Base-by-base conservation (phyloP, 768 basidiomycete species). In the Mycena capillaripes region DNA sequence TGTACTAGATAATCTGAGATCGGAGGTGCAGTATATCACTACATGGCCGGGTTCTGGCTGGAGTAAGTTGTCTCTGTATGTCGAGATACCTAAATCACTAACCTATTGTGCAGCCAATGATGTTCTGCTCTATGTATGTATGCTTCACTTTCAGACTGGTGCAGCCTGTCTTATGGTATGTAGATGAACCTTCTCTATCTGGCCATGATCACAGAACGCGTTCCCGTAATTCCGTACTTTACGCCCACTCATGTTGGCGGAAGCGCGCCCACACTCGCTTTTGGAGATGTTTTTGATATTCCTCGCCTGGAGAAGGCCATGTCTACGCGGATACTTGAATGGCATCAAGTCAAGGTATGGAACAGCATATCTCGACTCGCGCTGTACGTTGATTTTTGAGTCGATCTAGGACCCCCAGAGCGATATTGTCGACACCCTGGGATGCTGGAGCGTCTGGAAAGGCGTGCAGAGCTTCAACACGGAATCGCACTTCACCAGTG, bases 31-130 rank as follows among this genome's bases (percentile, higher is more conserved):
- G 62, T 88, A 88, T 67, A 82, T 88, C 56, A 87, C 87, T 0
- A 84, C 84, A 11, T 88, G 85, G 85, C 80, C 84, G 5, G 83
- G 84, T 29, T 86, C 86, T 1, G 87, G 87, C 25, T 88, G 87
- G 87, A 87, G 81, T 80, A 68, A 69, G 81, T 79, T 21, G 29
- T n/a, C 4, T 5, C 44, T 38, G 36, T 2, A 60, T 23, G 9
- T n/a, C n/a, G 25, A 21, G 30, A 44, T 66, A 3, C 16, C 19
- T n/a, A 21, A 36, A 19, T 38, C 34, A 34, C 71, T 75, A 57
- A 74, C 61, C n/a, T 23, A 7, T n/a, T 36, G 4, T 67, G 46
- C 74, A 87, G 86, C 86, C 10, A 88, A 88, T 78, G 86, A 87
- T 73, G 84, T 86, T 30, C 85, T 87, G 82, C 81, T 86, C 48